These are phyloP conservation scores for Terfezia claveryi DNA, from an alignment of 495 filamentous ascomycete genomes.

Conservation along the genomic window DNA sequence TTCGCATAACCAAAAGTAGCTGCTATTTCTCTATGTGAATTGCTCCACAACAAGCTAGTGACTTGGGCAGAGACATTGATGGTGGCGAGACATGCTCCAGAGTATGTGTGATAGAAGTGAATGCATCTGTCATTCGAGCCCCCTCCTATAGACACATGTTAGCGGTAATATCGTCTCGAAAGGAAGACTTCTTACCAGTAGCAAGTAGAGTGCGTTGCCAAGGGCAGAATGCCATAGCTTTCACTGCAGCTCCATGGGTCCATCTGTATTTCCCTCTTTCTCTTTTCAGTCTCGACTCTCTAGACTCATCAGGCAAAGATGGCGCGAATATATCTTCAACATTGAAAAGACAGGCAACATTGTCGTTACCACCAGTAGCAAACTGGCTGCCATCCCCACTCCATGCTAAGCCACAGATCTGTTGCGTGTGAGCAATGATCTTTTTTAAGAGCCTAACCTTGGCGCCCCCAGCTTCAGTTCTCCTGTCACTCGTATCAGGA, in stretches of 20 bases:
- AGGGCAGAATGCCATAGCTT: slow-evolving; percentile 92
- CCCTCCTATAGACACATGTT: slow-evolving; percentile 31
- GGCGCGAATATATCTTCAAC: slow-evolving; percentile 32
- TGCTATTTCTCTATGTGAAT: slow-evolving; percentile 61
- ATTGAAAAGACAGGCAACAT: slow-evolving; percentile 64
- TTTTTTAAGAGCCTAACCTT: slow-evolving; percentile 50
- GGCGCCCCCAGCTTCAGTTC: slow-evolving; percentile 42
- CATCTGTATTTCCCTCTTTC: slow-evolving; percentile 51
- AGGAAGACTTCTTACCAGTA: slow-evolving; percentile 24
- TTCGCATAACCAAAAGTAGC: slow-evolving; percentile 93
- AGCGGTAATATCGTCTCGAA: too few species aligned
- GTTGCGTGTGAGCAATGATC: slow-evolving; percentile 62
- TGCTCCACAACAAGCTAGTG: slow-evolving; percentile 80
- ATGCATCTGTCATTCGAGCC: slow-evolving; percentile 87
- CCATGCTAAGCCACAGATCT: slow-evolving; percentile 85
- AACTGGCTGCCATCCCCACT: slow-evolving; percentile 54
- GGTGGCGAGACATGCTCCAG: slow-evolving; percentile 65
- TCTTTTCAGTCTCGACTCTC: slow-evolving; percentile 11
- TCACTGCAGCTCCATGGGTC: slow-evolving; percentile 69
- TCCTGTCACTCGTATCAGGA: slow-evolving; percentile 24
- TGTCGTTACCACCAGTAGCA: slow-evolving; percentile 84
- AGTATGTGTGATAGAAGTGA: slow-evolving; percentile 79
- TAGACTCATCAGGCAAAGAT: slow-evolving; percentile 1
- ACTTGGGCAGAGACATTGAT: slow-evolving; percentile 89
- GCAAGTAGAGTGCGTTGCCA: slow-evolving; percentile 78